These are phyloP conservation scores for Eudorina sp. DNA, from an alignment of 139 green algal genomes.

Conservation along the genomic window DNA sequence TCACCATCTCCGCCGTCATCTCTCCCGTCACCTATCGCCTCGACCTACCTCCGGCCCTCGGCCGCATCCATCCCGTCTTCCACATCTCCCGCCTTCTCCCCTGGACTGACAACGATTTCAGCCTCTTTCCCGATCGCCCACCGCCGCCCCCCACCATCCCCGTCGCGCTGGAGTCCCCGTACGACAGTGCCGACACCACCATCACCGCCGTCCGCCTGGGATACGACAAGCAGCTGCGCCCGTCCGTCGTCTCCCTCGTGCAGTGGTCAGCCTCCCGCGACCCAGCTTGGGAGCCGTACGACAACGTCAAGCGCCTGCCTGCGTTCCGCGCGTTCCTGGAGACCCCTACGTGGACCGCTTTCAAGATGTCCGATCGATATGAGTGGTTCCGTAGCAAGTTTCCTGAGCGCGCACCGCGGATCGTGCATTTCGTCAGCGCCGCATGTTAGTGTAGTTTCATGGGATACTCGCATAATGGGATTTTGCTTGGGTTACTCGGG, in stretches of 20 bases:
- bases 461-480: no score
- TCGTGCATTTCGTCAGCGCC: neutral
- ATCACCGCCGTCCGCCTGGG: neutral
- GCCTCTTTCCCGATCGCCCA: conserved; percentile 12
- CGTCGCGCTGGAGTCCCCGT: neutral
- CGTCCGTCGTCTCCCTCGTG: neutral
- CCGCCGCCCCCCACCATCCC: neutral
- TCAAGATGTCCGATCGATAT: neutral
- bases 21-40: conserved; percentile 42
- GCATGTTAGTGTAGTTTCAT: no score
- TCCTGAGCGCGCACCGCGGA: neutral
- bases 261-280: neutral
- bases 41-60: conserved; percentile 7
- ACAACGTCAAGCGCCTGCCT: neutral
- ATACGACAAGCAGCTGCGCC: neutral
- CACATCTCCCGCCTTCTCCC: conserved; percentile 45
- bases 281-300: neutral
- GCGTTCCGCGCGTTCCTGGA: neutral
- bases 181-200: neutral
- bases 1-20: conserved; percentile 32
- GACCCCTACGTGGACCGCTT: neutral
- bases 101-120: neutral
- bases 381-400: neutral
- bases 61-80: conserved; percentile 41
- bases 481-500: no score